These are phyloP conservation scores for Actinomucor elegans DNA, from an alignment of 371 early-diverging fungal genomes.

Conservation along the genomic window DNA sequence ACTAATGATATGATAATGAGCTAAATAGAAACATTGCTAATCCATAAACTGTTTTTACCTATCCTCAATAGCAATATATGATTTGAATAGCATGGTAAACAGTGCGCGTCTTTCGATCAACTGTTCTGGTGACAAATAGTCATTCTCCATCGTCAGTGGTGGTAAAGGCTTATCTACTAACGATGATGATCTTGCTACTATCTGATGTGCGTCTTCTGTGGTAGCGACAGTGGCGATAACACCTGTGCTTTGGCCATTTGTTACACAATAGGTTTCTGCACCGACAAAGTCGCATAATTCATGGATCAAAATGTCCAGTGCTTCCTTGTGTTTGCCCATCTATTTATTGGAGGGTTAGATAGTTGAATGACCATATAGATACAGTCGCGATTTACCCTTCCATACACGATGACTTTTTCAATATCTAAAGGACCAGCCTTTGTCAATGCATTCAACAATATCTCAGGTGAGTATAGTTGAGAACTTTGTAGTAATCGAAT, in stretches of 20 bases:
- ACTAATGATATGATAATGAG: conserved; percentile 21
- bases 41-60: conserved; percentile 16
- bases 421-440: conserved; percentile 41
- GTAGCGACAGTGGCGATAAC: conserved; percentile 8
- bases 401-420: conserved; percentile 53
- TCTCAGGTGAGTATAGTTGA: conserved; percentile 28
- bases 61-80: conserved; percentile 38
- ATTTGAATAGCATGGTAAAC: conserved; percentile 39
- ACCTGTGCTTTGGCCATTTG: conserved; percentile 50
- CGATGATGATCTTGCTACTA: conserved; percentile 23
- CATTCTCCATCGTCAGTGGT: not conserved
- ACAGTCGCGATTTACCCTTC: conserved; percentile 44
- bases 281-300: conserved; percentile 62
- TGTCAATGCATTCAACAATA: conserved; percentile 20
- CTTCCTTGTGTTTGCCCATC: conserved; percentile 55
- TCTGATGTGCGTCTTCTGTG: not conserved
- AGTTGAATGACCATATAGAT: too few species aligned
- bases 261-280: conserved; percentile 67
- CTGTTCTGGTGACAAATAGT: conserved; percentile 11
- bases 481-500: conserved; percentile 41
- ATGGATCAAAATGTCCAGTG: conserved; percentile 53
- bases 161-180: conserved; percentile 13
- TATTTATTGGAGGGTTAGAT: too few species aligned
- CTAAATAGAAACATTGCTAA: not conserved
- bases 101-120: conserved; percentile 31